Base-by-base conservation (phyloP, 305 asterid genomes). In the Fraxinus platypoda region DNA sequence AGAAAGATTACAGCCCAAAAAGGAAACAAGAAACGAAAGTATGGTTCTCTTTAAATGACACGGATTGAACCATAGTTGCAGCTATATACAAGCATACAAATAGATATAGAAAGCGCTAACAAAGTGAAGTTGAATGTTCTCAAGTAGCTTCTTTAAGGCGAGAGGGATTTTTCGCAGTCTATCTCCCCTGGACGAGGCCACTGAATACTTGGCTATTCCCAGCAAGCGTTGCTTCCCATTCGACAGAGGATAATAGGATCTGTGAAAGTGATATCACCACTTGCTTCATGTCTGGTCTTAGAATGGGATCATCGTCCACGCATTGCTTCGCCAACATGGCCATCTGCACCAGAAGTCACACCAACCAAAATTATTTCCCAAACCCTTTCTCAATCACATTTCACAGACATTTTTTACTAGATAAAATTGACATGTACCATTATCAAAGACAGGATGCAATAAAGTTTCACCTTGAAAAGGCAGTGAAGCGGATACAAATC, bases 191-290 rank as follows among this genome's bases (percentile, higher is more conserved):
- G 59, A 96, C 98, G 80, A 96, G 97, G 34, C 98, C 98, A 31
- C 99, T 96, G 92, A 96, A 96, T 23, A 96, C 92, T 87, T 94
- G 99, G 87, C 99, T 94, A 87, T 92, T 95, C 70, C 99, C 99
- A 7, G 99, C 97, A 74, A 96, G 99, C 66, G 98, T 96, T 38
- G 99, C 99, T 91, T 96, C 99, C 99, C 98, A 96, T 85, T 96
- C 98, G 4, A 93, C 89, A 3, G 99, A 96, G 11, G 98, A 92
- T 82, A 96, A 85, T 28, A 94, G 92, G 81, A 96, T 94, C 80
- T 96, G 97, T 0, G 99, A 96, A 62, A 96, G 97, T 0, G 97
- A 86, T 19, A 94, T 93, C 81, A 93, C 98, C 6, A 94, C 88
- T 84, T 93, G 98, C 89, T 91, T 96, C 98, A 93, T 96, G 90